Evolutionary conservation across 169 alveolate genomes (phyloP), one percentile per base, ranked within the genome.

Genomic region (Plasmodium sp.): DNA sequence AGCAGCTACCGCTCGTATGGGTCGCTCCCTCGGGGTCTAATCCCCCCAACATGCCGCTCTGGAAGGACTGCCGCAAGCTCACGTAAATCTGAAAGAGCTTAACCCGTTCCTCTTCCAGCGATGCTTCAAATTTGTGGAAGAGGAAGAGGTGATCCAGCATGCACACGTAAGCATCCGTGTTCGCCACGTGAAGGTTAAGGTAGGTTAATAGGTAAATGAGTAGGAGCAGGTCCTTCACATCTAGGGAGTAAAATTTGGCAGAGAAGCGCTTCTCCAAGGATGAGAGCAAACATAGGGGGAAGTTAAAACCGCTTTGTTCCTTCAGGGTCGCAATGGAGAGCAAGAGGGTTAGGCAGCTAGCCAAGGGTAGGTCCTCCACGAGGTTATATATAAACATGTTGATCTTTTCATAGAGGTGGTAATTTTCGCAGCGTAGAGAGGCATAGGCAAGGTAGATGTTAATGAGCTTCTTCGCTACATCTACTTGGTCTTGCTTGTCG

Each of bases 221-320:
- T 31, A 91, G 54, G 18, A 91, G 75, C 27, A 91, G 74, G 71
- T 91, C 95, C 73, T 51, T 81, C 10, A 12, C 51, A 67, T 91
- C 92, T 27, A 91, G 84, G 3, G 84, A 27, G 51, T 91, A 91
- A 80, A 91, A 91, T 16, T 91, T 81, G 3, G 71, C 36, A 81
- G 22, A 48, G 41, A 91, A 91, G 9, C 71, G 43, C 36, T 91
- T 91, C 58, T 91, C 95, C 83, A 91, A 39, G 12, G 74, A 22
- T 62, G 95, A 81, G 36, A 91, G 58, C 16, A 91, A 16, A n/a
- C 95, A 91, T 31, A 91, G 75, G 18, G 95, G 95, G 56, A 91
- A 91, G n/a, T 81, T 81, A 67, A 81, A 91, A 91, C 39, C 16
- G 33, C 16, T 12, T 45, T 81, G 67, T 71, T 91, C 95, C 54